Evolutionary conservation across 768 basidiomycete genomes (phyloP).

Genomic region (Terana coerulea): DNA sequence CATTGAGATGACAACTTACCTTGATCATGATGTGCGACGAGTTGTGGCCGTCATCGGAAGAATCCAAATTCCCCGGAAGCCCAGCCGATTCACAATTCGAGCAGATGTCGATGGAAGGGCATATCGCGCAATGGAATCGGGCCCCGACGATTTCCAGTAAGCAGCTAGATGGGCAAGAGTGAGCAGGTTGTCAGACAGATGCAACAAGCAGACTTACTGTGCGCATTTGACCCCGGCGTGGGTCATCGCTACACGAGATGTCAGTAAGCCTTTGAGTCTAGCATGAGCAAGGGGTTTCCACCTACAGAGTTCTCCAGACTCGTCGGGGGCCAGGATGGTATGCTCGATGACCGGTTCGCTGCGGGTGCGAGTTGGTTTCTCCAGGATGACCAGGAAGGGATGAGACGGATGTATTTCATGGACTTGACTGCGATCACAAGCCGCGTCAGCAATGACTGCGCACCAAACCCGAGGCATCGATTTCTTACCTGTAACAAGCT

Average conservation of each 20-base stretch:
- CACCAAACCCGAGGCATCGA: slow-evolving; percentile 86
- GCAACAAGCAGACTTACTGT: slow-evolving; percentile 63
- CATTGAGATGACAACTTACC: slow-evolving; percentile 40
- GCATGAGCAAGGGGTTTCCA: not conserved
- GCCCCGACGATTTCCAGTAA: slow-evolving; percentile 88
- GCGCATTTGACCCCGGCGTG: slow-evolving; percentile 84
- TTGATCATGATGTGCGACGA: slow-evolving; percentile 95
- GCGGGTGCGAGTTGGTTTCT: slow-evolving; percentile 41
- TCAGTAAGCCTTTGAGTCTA: not conserved
- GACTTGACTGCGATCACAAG: slow-evolving; percentile 56
- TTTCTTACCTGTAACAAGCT: slow-evolving; percentile 76
- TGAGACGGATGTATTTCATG: slow-evolving; percentile 74
- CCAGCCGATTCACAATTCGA: slow-evolving; percentile 85
- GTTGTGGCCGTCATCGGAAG: slow-evolving; percentile 70
- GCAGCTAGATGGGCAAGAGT: slow-evolving; percentile 44
- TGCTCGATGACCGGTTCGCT: slow-evolving; percentile 35
- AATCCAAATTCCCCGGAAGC: slow-evolving; percentile 77
- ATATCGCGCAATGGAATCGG: slow-evolving; percentile 89
- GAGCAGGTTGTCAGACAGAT: not conserved
- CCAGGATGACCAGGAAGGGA: slow-evolving; percentile 79
- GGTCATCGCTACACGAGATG: slow-evolving; percentile 50
- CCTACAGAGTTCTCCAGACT: slow-evolving; percentile 63
- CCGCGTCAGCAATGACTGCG: slow-evolving; percentile 72
- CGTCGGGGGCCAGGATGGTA: slow-evolving; percentile 28
- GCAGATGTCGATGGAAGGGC: slow-evolving; percentile 81